Conservation (phyloP, 768 basidiomycete genomes). For the Russula sp. region DNA sequence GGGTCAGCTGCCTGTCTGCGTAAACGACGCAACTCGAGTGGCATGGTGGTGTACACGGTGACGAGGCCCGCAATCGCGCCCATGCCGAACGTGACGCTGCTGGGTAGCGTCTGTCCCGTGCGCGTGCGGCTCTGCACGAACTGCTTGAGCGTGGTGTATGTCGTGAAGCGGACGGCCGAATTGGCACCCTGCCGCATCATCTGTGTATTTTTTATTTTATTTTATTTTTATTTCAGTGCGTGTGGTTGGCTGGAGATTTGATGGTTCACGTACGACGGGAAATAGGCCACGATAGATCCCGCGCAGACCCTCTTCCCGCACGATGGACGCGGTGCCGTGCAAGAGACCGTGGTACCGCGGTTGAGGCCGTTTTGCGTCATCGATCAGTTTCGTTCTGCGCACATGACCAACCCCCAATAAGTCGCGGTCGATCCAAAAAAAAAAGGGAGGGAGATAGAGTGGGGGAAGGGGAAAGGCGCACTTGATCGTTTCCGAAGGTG, state of each 20-base stretch:
- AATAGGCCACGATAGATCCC: slow-evolving; percentile 90
- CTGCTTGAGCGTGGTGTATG: slow-evolving; percentile 91
- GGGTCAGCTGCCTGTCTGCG: not conserved
- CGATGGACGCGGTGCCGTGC: slow-evolving; percentile 77
- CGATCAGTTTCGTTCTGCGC: slow-evolving; percentile 89
- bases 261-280: slow-evolving; percentile 65
- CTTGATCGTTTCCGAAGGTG: slow-evolving; percentile 99
- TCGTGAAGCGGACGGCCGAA: slow-evolving; percentile 93
- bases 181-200: slow-evolving; percentile 99
- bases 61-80: slow-evolving; percentile 92
- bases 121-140: slow-evolving; percentile 80
- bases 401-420: not conserved
- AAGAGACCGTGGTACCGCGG: slow-evolving; percentile 84
- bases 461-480: slow-evolving; percentile 33
- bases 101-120: slow-evolving; percentile 80
- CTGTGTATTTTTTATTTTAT: slow-evolving; percentile 37
- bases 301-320: slow-evolving; percentile 75
- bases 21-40: slow-evolving; percentile 53
- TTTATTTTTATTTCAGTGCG: not conserved
- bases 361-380: slow-evolving; percentile 79
- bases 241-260: not conserved
- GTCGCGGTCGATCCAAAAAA: not conserved
- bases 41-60: slow-evolving; percentile 89
- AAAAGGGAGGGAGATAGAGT: not conserved
- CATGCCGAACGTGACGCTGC: slow-evolving; percentile 87